Evolutionary conservation across 768 basidiomycete genomes (phyloP), one percentile per base, ranked within the genome.

Genomic region (Tricholoma bakamatsutake): DNA sequence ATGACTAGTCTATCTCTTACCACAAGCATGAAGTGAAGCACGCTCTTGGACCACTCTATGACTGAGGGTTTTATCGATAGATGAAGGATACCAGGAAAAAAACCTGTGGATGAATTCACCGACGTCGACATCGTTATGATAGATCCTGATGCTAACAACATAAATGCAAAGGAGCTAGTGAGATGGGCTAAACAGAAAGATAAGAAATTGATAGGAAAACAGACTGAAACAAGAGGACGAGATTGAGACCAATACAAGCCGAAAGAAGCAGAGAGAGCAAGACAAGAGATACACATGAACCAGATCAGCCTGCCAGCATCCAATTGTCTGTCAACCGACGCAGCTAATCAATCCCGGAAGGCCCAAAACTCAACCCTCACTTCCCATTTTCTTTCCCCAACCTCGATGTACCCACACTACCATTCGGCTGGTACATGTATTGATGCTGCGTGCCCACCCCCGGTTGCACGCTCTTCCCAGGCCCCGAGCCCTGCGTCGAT

Each of bases 361-460:
- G 21, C 24, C 37, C 37, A 54, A n/a, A 24, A 24, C 1, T 24
- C 43, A 35, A 27, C 21, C 12, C 37, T 59, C 55, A 70, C 37
- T 67, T 70, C 48, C 71, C 71, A 57, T 72, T 72, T 55, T 72
- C 68, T 55, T 68, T 69, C 42, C 59, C 63, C 45, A 63, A 56
- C 57, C 68, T 65, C 45, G 61, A 59, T 18, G 62, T 47, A 5
- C 57, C 56, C 35, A 56, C 49, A 37, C 45, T 61, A 24, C 77
- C 77, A 59, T 76, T 78, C 37, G 76, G 69, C 51, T 77, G 75
- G 58, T 74, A 79, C 69, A 78, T 74, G 62, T 72, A 79, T 54
- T 73, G 75, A 61, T 78, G 76, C 62, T 30, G 74, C 52, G 31
- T 27, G 33, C n/a, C 62, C 54, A 50, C 58, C 58, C 21, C 31